Conservation (phyloP, 2,329 filamentous ascomycete species). For the Botryotinia convoluta region DNA sequence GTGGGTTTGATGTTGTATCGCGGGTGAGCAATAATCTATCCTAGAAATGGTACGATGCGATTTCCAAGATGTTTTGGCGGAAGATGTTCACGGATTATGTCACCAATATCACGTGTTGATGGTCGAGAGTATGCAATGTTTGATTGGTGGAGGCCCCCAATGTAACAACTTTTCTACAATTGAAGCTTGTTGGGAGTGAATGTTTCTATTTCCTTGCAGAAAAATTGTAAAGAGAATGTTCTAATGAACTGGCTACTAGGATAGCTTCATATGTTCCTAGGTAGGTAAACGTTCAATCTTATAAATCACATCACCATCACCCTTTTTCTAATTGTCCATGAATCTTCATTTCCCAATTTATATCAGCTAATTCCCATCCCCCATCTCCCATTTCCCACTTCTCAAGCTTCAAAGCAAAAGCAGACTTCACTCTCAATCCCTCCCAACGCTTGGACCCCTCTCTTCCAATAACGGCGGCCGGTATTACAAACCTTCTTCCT, state of each 20-base stretch:
- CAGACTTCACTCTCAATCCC: neutral
- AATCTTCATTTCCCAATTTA: conserved; percentile 4
- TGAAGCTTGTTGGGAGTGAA: neutral
- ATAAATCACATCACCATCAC: neutral
- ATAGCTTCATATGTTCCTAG: neutral
- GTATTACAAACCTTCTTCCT: neutral
- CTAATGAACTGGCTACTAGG: neutral
- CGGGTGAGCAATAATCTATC: conserved; percentile 5
- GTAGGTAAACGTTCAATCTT: no score
- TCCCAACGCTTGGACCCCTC: neutral
- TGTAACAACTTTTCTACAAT: neutral
- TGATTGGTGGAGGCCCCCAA: neutral
- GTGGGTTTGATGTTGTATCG: conserved; percentile 20
- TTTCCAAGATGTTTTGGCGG: conserved; percentile 18
- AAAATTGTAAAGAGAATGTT: neutral
- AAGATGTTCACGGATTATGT: conserved; percentile 5
- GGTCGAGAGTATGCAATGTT: neutral
- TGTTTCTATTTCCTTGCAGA: neutral
- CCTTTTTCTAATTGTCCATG: neutral
- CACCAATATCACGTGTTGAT: neutral
- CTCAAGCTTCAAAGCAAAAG: neutral
- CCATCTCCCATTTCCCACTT: neutral
- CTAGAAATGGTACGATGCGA: conserved; percentile 25
- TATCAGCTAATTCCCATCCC: neutral
- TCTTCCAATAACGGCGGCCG: neutral